Evolutionary conservation across 139 green algal species (phyloP), one percentile per base, ranked within the genome.

Genomic region (Gonium pectorale): DNA sequence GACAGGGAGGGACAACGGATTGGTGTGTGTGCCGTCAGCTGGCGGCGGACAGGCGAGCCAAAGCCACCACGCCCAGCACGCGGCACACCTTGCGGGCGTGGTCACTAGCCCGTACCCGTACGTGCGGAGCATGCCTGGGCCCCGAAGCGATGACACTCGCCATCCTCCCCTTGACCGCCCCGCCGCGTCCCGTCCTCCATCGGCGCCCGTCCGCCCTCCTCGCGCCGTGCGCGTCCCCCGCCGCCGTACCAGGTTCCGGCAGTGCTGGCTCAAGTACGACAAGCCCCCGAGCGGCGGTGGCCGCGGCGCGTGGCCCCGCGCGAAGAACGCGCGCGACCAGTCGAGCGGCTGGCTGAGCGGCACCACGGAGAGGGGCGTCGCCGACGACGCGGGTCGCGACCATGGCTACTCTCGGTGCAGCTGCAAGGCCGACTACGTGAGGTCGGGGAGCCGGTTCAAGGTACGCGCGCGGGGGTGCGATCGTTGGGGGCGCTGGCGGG

Each of bases 261-360:
- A 52, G 40, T 74, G 67, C 40, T 74, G 67, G 67, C 40, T 74
- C 67, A 74, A 74, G 67, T 54, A 74, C 40, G 67, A 74, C 40
- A 35, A 40, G 40, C 67, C 41, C 5, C 9, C 63, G 15, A 27
- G 2, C 63, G 26, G 63, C 63, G 31, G 26, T 2, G 6, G 31
- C 40, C 11, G 24, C 59, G 26, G 29, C 26, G 59, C n/a, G 13
- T 74, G 40, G 26, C 67, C 40, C 40, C 41, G 41, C 22, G 3
- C 24, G 29, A 71, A 71, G 64, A 49, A 49, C 35, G 2, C 64
- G 21, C 33, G 7, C 13, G 64, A 49, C 64, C 64, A 49, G 37
- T 29, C 7, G 7, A 46, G 19, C 15, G 64, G 64, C 64, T 71
- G 64, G 64, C 46, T 49, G 7, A 71, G 64, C 64, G 64, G n/a